Base-by-base conservation (phyloP, 2,329 filamentous ascomycete genomes). In the Colletotrichum sidae region DNA sequence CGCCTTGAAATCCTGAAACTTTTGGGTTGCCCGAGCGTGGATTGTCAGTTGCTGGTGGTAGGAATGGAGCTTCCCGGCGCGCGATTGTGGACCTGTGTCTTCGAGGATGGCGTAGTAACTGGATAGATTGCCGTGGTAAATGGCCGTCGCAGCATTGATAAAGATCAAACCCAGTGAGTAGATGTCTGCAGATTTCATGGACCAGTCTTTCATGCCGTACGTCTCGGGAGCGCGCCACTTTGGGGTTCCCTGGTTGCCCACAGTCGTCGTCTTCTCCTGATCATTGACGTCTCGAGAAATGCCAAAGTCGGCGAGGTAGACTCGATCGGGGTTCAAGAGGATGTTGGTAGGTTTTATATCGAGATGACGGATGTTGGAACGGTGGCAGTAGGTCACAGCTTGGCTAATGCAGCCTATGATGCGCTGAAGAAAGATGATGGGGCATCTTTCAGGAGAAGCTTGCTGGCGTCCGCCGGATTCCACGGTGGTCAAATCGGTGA, bases 261-360 rank as follows among this genome's bases (percentile, higher is more conserved):
- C 76, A 0, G 81, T 84, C 58, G 78, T 81, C 7, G 80, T 83
- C 53, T 81, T 76, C 9, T 83, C 81, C 33, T 77, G 76, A 46
- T 78, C 78, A 53, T 77, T 78, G 12, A 84, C 80, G 53, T 84
- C 81, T 55, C 77, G 75, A 11, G 83, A 80, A 33, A 84, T 83
- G 41, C 81, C 82, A 72, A 84, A 84, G 69, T 84, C 82, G 25
- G 81, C 79, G 12, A 84, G 73, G 62, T 83, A 83, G 8, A 84
- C 81, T 8, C 79, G 75, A 6, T 78, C 78, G 2, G 80, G 75
- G 60, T 77, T 80, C 8, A 84, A 73, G 2, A 84, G 74, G 55
- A 84, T 83, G 56, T 84, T 84, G 41, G 77, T 78, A 2, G 82
- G 82, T 64, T 84, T 84, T 41, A 84, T 77, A 57, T 84, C 80